Conservation (phyloP, 1,284 basidiomycete genomes). For the Schizophyllum amplum region DNA sequence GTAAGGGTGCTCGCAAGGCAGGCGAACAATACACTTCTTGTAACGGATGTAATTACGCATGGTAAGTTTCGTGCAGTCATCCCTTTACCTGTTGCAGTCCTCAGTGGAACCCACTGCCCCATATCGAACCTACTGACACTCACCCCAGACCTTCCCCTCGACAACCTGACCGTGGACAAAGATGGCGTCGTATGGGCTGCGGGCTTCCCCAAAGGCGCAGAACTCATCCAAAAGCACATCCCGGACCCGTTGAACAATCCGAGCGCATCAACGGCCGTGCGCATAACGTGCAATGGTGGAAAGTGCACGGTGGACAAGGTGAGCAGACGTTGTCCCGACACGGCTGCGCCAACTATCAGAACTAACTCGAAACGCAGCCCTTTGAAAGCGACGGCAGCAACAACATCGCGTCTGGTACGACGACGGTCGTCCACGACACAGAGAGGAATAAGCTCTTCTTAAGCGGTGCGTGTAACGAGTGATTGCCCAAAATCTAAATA, state of each 20-base stretch:
- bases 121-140: neutral
- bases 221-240: constrained; percentile 24
- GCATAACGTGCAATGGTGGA: constrained; percentile 48
- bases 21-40: constrained; percentile 42
- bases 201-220: constrained; percentile 21
- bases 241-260: constrained; percentile 32
- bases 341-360: neutral
- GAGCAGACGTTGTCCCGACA: no score
- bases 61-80: neutral
- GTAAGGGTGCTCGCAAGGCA: constrained; percentile 48
- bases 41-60: neutral
- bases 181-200: constrained; percentile 52
- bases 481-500: no score
- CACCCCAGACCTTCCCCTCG: constrained; percentile 35
- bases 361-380: constrained; percentile 25
- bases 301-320: constrained; percentile 60
- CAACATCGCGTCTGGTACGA: constrained; percentile 39
- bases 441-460: constrained; percentile 43
- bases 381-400: constrained; percentile 53
- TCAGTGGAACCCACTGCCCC: constrained; percentile 27
- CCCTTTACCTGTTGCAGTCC: constrained; percentile 16
- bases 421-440: constrained; percentile 44
- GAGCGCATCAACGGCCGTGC: constrained; percentile 45
- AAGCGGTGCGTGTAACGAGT: constrained; percentile 32
- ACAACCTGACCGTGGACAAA: constrained; percentile 50